These are phyloP conservation scores for Austroboletus eburneus DNA, from an alignment of 768 basidiomycete genomes.

Conservation along the genomic window DNA sequence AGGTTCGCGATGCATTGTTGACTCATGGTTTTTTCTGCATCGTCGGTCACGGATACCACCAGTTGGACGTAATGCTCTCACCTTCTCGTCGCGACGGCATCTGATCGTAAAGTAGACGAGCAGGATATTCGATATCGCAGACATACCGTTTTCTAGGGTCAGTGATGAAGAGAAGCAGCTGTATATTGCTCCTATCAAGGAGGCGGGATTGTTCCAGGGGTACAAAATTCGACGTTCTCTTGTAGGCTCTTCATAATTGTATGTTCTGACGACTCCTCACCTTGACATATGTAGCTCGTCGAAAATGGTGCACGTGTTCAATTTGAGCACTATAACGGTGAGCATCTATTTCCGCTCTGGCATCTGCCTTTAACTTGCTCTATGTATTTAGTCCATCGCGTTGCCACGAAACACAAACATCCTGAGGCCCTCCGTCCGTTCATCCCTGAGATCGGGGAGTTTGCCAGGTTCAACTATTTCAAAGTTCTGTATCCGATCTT, in stretches of 20 bases:
- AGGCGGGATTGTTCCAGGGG: constrained; percentile 46
- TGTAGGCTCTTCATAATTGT: constrained; percentile 25
- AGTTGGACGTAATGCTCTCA: constrained; percentile 30
- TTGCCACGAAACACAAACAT: constrained; percentile 43
- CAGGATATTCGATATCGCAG: constrained; percentile 47
- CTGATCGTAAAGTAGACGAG: constrained; percentile 35
- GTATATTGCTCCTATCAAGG: constrained; percentile 39
- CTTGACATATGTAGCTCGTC: constrained; percentile 48
- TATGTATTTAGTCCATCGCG: constrained; percentile 47
- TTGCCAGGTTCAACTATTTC: constrained; percentile 48
- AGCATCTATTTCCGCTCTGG: constrained; percentile 9
- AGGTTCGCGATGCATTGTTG: constrained; percentile 46
- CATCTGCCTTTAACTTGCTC: neutral
- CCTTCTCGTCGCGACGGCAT: constrained; percentile 4
- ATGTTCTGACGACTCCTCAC: neutral
- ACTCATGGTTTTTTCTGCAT: constrained; percentile 42
- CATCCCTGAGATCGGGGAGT: constrained; percentile 48
- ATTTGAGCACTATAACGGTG: constrained; percentile 61
- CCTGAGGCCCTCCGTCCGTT: constrained; percentile 48
- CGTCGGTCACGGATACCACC: constrained; percentile 35
- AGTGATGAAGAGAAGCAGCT: constrained; percentile 38
- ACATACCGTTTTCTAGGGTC: constrained; percentile 41
- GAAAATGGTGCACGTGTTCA: constrained; percentile 61
- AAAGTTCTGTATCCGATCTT: constrained; percentile 48
- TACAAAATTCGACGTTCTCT: constrained; percentile 51